These are phyloP conservation scores for Fibroporia radiculosa DNA, from an alignment of 768 basidiomycete species.

Conservation along the genomic window DNA sequence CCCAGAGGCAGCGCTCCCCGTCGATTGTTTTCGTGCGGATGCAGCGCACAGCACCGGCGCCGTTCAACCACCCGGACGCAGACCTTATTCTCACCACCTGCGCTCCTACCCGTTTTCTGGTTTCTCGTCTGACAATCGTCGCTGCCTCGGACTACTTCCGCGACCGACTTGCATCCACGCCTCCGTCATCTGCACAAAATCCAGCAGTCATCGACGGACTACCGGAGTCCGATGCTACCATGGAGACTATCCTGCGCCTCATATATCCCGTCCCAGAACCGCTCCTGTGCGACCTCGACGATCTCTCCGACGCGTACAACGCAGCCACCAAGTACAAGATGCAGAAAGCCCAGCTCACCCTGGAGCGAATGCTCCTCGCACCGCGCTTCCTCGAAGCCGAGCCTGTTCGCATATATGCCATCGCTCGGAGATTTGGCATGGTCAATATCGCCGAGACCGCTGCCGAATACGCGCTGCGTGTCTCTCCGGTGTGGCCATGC, in stretches of 20 bases:
- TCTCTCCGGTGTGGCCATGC: constrained; percentile 7
- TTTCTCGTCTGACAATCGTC: background rate
- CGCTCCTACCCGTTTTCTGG: background rate
- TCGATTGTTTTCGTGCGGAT: background rate
- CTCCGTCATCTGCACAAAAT: too few species aligned
- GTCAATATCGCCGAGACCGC: constrained; percentile 1
- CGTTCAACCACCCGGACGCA: constrained; percentile 1
- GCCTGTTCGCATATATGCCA: constrained; percentile 8
- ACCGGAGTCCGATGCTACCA: constrained; percentile 1
- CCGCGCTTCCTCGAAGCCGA: constrained; percentile 4
- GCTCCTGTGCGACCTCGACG: constrained; percentile 6
- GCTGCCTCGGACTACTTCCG: background rate
- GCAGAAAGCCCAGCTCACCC: background rate
- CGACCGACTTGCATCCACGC: background rate
- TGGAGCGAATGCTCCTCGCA: constrained; percentile 1
- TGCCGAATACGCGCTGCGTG: background rate
- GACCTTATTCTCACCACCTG: constrained; percentile 2
- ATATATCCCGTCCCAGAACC: constrained; percentile 11
- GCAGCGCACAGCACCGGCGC: background rate
- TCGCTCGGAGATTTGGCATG: constrained; percentile 5
- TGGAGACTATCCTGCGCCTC: constrained; percentile 9
- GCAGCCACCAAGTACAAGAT: constrained; percentile 9
- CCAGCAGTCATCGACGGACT: background rate
- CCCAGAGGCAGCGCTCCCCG: background rate
- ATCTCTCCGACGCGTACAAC: constrained; percentile 5